Percentiles rank a stretch among this genome's conserved stretches.
These are phyloP conservation scores for Acacia crassicarpa DNA, from an alignment of 306 rosid species.

Conservation along the genomic window DNA sequence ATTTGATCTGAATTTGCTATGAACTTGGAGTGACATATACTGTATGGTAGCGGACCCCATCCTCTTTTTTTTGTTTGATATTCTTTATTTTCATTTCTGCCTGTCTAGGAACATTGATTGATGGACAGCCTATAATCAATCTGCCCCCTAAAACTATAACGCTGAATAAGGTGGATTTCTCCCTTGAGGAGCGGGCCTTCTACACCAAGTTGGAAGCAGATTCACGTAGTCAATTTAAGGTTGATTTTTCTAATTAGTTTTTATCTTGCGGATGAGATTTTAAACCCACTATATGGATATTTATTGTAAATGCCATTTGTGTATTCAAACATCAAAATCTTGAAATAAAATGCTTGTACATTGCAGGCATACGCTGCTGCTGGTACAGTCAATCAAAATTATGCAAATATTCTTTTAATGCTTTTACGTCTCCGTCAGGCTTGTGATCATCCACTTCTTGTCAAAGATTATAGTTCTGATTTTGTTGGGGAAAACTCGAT, in stretches of 20 bases:
- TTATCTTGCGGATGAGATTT: conserved; percentile 19
- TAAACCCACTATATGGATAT: not conserved
- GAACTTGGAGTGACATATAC: conserved; percentile 21
- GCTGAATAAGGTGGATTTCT: conserved; percentile 76
- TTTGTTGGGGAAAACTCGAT: conserved; percentile 67
- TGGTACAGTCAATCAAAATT: conserved; percentile 95
- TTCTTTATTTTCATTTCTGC: conserved; percentile 12
- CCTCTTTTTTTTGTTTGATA: conserved; percentile 29
- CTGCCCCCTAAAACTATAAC: conserved; percentile 79
- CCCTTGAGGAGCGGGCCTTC: conserved; percentile 88
- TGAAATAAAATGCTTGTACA: conserved; percentile 29
- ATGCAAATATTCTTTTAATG: conserved; percentile 95
- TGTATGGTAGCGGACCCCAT: conserved; percentile 17
- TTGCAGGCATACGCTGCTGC: conserved; percentile 98
- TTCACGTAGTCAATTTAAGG: conserved; percentile 92
- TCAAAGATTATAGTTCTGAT: conserved; percentile 70
- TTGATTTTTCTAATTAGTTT: conserved; percentile 32
- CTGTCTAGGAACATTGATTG: conserved; percentile 77
- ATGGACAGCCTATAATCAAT: conserved; percentile 84
- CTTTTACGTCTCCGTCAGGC: conserved; percentile 98
- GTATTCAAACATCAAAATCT: conserved; percentile 5
- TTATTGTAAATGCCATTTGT: not conserved
- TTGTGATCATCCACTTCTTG: conserved; percentile 92
- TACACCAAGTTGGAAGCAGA: conserved; percentile 90
- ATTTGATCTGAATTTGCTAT: conserved; percentile 14